Conservation (phyloP, 2,329 filamentous ascomycete genomes). For the Anthostomella pinea region DNA sequence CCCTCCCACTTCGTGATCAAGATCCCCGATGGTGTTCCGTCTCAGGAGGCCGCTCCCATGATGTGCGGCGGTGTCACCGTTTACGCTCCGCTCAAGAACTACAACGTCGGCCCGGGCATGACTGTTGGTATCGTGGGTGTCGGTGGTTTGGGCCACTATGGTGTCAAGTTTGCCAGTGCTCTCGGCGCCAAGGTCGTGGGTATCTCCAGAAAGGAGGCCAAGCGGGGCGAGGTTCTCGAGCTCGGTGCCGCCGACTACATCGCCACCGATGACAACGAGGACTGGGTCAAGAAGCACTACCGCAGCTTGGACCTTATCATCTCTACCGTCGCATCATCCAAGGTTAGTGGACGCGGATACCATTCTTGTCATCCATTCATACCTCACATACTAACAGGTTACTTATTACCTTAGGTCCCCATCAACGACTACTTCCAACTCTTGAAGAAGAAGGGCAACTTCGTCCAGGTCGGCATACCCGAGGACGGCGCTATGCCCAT, state of each 20-base stretch:
- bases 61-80: conserved; percentile 65
- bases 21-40: conserved; percentile 36
- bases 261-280: conserved; percentile 42
- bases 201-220: conserved; percentile 47
- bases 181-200: conserved; percentile 54
- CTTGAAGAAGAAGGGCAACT: conserved; percentile 53
- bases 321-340: conserved; percentile 44
- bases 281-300: conserved; percentile 49
- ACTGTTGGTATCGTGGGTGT: conserved; percentile 61
- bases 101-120: conserved; percentile 61
- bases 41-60: conserved; percentile 51
- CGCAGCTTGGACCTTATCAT: conserved; percentile 52
- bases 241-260: conserved; percentile 44
- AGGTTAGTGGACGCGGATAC: conserved; percentile 35
- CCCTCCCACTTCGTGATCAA: conserved; percentile 40
- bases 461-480: conserved; percentile 64
- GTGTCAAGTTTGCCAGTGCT: conserved; percentile 62
- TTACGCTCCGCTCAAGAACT: conserved; percentile 56
- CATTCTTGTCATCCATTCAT: neutral
- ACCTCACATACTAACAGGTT: neutral
- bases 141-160: conserved; percentile 64
- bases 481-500: conserved; percentile 39
- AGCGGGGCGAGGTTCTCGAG: conserved; percentile 48
- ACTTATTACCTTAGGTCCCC: conserved; percentile 43
- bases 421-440: conserved; percentile 55